Percentiles rank a stretch among this genome's conserved stretches.
phyloP scores from a whole-genome alignment of 1,139 yeast species.

The Debaryomycetaceae sp. region DNA sequence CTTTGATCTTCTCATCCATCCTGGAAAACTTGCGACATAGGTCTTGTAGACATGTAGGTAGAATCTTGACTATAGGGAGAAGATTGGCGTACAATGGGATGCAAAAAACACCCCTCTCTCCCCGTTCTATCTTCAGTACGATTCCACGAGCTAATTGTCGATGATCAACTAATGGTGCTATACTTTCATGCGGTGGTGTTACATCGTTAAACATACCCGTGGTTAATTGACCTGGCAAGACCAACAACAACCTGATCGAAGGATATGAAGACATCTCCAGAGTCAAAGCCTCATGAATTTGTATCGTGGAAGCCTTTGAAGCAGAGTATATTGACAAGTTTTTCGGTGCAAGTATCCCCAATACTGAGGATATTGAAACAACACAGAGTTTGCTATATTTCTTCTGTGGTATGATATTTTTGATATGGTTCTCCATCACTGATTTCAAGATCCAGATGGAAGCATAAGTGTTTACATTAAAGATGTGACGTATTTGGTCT shows the following conservation, averaged over 20 bases:
- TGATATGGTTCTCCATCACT: conserved; percentile 30
- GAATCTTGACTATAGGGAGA: conserved; percentile 47
- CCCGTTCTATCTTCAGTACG: conserved; percentile 34
- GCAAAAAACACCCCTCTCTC: conserved; percentile 52
- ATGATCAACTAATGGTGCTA: conserved; percentile 61
- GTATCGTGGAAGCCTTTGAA: conserved; percentile 59
- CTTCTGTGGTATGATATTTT: conserved; percentile 4
- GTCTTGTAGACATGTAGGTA: conserved; percentile 50
- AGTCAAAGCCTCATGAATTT: conserved; percentile 56
- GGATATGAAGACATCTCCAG: conserved; percentile 38
- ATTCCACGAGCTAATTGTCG: conserved; percentile 41
- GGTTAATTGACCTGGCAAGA: conserved; percentile 65
- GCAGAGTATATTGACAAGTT: conserved; percentile 64
- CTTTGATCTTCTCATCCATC: conserved; percentile 44
- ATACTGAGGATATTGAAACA: conserved; percentile 63
- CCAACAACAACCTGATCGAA: conserved; percentile 44
- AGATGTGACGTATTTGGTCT: conserved; percentile 30
- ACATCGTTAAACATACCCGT: conserved; percentile 64
- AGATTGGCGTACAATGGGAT: conserved; percentile 61
- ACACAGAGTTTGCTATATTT: conserved; percentile 40
- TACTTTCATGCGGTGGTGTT: conserved; percentile 50
- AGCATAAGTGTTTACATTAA: conserved; percentile 56
- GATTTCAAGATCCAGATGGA: conserved; percentile 49
- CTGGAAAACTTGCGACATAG: conserved; percentile 48
- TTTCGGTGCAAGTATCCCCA: conserved; percentile 71